Evolutionary conservation across 768 basidiomycete species (phyloP).

Genomic region (Hypholoma sublateritium): DNA sequence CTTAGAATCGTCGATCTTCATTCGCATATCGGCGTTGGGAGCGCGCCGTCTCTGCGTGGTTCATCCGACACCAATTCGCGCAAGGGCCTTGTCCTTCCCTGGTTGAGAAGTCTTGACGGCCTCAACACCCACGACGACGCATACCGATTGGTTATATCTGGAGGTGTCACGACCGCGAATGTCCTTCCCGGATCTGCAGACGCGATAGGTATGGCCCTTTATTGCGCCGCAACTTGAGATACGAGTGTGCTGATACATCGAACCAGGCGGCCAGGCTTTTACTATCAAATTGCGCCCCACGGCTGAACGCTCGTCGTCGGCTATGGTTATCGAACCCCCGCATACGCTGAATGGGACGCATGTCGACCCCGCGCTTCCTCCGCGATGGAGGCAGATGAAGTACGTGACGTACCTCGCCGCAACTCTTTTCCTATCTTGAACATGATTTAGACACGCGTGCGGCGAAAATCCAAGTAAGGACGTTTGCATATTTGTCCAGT

Average conservation of each 20-base stretch:
- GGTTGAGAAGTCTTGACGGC: slow-evolving; percentile 70
- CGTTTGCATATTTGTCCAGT: slow-evolving; percentile 2
- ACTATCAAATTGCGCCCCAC: slow-evolving; percentile 79
- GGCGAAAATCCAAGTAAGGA: slow-evolving; percentile 57
- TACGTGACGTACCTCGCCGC: slow-evolving; percentile 24
- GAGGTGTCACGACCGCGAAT: slow-evolving; percentile 74
- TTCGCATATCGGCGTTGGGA: slow-evolving; percentile 49
- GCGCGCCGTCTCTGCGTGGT: slow-evolving; percentile 28
- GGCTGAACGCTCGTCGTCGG: slow-evolving; percentile 63
- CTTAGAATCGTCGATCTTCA: slow-evolving; percentile 44
- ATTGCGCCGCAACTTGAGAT: neutral
- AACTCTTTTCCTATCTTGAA: neutral
- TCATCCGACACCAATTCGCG: slow-evolving; percentile 54
- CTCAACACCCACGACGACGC: slow-evolving; percentile 78
- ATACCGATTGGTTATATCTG: slow-evolving; percentile 61
- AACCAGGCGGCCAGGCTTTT: slow-evolving; percentile 77
- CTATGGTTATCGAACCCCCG: slow-evolving; percentile 81
- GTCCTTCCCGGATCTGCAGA: slow-evolving; percentile 73
- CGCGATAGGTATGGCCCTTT: slow-evolving; percentile 34
- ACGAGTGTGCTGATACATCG: neutral
- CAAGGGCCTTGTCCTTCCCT: slow-evolving; percentile 44
- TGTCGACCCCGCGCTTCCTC: slow-evolving; percentile 35
- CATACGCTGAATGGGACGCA: slow-evolving; percentile 42
- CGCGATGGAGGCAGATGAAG: slow-evolving; percentile 77
- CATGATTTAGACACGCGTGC: slow-evolving; percentile 44